phyloP scores from a whole-genome alignment of 2,329 filamentous ascomycete species.

The Pestalotiopsis sp. region DNA sequence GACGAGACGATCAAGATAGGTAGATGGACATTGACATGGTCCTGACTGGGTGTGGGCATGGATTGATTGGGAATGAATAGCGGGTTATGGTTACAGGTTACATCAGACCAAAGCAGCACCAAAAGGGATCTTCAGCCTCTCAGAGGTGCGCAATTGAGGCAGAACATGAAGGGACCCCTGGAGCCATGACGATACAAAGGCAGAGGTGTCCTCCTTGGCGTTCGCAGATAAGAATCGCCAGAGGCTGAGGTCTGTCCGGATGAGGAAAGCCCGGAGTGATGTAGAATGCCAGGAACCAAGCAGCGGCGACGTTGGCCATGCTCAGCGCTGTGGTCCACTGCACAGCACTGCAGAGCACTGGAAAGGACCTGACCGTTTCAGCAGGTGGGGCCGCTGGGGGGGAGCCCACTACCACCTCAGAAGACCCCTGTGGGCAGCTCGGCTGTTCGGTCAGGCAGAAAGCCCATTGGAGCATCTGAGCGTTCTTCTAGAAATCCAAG shows the following conservation, averaged over 20 bases:
- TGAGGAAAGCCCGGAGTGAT: conserved; percentile 9
- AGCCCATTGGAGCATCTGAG: not conserved
- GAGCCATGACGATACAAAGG: not conserved
- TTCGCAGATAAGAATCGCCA: conserved; percentile 9
- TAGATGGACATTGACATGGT: conserved; percentile 15
- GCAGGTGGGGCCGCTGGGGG: conserved; percentile 7
- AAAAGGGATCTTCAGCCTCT: not conserved
- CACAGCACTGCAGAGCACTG: not conserved
- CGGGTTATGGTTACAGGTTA: not conserved
- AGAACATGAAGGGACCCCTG: not conserved
- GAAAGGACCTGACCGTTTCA: conserved; percentile 7
- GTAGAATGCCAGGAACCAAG: not conserved
- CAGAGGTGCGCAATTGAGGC: not conserved
- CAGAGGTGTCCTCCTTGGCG: conserved; percentile 10
- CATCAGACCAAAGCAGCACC: not conserved
- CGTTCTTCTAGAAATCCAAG: conserved; percentile 9
- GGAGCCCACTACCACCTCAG: too few relatives aligned
- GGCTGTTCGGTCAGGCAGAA: conserved; percentile 3
- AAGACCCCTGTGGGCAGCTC: not conserved
- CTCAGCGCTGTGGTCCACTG: not conserved
- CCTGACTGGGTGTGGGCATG: not conserved
- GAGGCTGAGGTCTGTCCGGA: not conserved
- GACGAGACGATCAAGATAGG: conserved; percentile 22
- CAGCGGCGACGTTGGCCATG: not conserved
- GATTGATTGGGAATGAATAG: not conserved